Conservation (phyloP, 2,329 filamentous ascomycete species). For the Neopestalotiopsis sp. region DNA sequence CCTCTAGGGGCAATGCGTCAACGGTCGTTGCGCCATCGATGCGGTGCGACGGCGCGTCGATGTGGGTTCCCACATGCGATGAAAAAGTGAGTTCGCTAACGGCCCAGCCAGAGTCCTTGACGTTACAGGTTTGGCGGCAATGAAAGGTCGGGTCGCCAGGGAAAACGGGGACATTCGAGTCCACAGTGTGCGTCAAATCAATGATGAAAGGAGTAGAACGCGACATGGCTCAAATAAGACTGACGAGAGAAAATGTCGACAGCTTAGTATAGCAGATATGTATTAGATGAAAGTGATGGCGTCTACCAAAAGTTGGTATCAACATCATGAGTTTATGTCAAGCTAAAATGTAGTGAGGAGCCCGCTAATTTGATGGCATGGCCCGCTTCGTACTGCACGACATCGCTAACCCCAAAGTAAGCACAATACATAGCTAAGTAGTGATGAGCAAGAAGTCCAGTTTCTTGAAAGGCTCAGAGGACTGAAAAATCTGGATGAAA, state of each 20-base stretch:
- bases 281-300: too few relatives aligned
- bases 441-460: too few relatives aligned
- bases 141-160: slow-evolving; percentile 12
- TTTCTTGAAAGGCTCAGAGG: too few relatives aligned
- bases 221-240: neutral
- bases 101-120: slow-evolving; percentile 4
- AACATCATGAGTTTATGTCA: too few relatives aligned
- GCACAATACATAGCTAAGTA: too few relatives aligned
- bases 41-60: slow-evolving; percentile 9
- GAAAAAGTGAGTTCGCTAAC: slow-evolving; percentile 9
- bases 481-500: too few relatives aligned
- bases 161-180: neutral
- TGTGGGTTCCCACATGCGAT: slow-evolving; percentile 8
- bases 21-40: slow-evolving; percentile 4
- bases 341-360: too few relatives aligned
- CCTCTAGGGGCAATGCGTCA: neutral
- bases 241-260: neutral
- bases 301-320: too few relatives aligned
- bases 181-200: slow-evolving; percentile 7
- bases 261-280: neutral
- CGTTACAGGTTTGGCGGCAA: slow-evolving; percentile 2
- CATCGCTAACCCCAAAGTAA: too few relatives aligned
- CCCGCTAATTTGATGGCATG: too few relatives aligned
- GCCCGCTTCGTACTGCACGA: too few relatives aligned
- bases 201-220: neutral